Percentiles rank a stretch among this genome's conserved stretches.
phyloP scores from a whole-genome alignment of 2,329 filamentous ascomycete species.

The Alternaria triticina region DNA sequence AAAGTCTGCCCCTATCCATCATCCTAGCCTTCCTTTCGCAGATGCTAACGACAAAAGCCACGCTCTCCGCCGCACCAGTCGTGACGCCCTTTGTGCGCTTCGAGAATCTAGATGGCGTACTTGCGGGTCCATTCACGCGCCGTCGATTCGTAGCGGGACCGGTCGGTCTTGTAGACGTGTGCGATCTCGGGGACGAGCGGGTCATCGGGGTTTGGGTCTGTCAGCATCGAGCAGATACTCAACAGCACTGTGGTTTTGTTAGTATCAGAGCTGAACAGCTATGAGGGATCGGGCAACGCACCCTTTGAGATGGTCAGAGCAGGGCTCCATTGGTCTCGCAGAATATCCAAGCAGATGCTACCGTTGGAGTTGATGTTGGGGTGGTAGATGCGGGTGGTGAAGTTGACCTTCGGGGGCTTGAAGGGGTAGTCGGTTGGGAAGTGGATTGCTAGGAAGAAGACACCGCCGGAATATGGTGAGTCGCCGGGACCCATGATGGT shows the following conservation, averaged over 20 bases:
- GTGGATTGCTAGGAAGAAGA: slow-evolving; percentile 98
- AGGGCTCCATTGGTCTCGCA: slow-evolving; percentile 99
- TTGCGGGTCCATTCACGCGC: slow-evolving; percentile 99
- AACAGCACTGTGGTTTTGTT: slow-evolving; percentile 72
- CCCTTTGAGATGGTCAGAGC: slow-evolving; percentile 99
- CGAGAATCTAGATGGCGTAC: slow-evolving; percentile 79
- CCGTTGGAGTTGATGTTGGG: slow-evolving; percentile 99
- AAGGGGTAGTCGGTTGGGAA: slow-evolving; percentile 99
- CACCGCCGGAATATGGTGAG: slow-evolving; percentile 96
- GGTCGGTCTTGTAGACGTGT: slow-evolving; percentile 99
- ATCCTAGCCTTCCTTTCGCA: slow-evolving; percentile 26
- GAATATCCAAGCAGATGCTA: slow-evolving; percentile 97
- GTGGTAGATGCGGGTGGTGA: slow-evolving; percentile 99
- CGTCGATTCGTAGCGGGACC: slow-evolving; percentile 92
- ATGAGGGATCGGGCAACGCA: slow-evolving; percentile 50
- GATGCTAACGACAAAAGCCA: slow-evolving; percentile 32
- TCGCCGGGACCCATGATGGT: slow-evolving; percentile 99
- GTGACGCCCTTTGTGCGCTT: neutral
- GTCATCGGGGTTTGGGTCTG: slow-evolving; percentile 98
- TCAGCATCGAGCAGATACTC: slow-evolving; percentile 99
- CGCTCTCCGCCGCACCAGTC: slow-evolving; percentile 1
- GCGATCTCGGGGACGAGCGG: slow-evolving; percentile 98
- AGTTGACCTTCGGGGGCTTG: slow-evolving; percentile 99
- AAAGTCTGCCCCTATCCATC: slow-evolving; percentile 22
- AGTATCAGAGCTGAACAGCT: neutral